Evolutionary conservation across 2,329 filamentous ascomycete genomes (phyloP), one percentile per base, ranked within the genome.

Genomic region (Hypoxylon sp.): DNA sequence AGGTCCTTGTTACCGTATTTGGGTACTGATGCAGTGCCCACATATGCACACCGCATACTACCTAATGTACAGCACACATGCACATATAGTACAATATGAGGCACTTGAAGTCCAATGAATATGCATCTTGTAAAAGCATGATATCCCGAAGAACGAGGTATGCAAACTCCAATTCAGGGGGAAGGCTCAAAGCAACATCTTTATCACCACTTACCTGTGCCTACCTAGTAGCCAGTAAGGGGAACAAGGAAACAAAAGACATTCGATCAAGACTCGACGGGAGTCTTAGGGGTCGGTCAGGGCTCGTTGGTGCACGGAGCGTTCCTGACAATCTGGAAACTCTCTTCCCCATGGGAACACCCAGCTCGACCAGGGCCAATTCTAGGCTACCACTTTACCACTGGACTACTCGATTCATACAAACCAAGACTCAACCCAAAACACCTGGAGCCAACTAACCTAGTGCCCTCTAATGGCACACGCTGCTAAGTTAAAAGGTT

Each of bases 391-490:
- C 17, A 41, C 37, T 41, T 20, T 20, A 26, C 24, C 24, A 26
- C 24, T 37, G 15, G 4, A 15, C 30, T 54, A 49, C 53, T 60
- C 37, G 53, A 64, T 50, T 61, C 57, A 64, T 41, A 56, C 47
- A 54, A 39, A 47, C 28, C 26, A 32, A 39, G 26, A 41, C n/a
- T 6, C 26, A 52, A 34, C 17, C 6, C 37, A 32, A 30, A 61
- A 59, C 54, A 39, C 51, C n/a, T n/a, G n/a, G n/a, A 44, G 48
- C 54, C 47, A 59, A 62, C 55, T 49, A 48, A 56, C n/a, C n/a
- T n/a, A n/a, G n/a, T 22, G 53, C 34, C 46, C 48, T 53, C 44
- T 47, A 44, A 54, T 37, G n/a, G 24, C 50, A 62, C 59, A 63
- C 47, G n/a, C n/a, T n/a, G n/a, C n/a, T n/a, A n/a, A 51, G 57